These are phyloP conservation scores for Agapanthus africanus DNA, from an alignment of 106 monocot genomes.

Conservation along the genomic window DNA sequence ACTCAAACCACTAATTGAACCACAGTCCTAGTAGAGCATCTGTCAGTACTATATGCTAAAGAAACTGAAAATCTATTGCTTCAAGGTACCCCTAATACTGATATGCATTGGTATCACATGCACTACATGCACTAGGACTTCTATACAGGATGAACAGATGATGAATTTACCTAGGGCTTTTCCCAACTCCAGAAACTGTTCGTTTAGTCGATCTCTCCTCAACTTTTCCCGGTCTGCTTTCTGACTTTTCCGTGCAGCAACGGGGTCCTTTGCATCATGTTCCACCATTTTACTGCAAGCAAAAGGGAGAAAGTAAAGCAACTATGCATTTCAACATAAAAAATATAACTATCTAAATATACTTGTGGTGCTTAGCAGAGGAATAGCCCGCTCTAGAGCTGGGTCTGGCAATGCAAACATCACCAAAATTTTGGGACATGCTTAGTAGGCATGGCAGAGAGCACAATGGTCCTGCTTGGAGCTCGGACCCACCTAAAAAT, in stretches of 20 bases:
- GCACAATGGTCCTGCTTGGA: background rate
- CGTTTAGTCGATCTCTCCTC: slow-evolving; percentile 88
- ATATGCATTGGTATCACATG: background rate
- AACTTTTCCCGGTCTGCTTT: slow-evolving; percentile 96
- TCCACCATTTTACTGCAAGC: slow-evolving; percentile 41
- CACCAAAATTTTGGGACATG: background rate
- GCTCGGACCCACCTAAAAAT: background rate
- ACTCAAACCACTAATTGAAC: background rate
- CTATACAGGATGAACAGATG: background rate
- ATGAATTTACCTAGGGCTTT: slow-evolving; percentile 55
- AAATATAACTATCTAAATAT: background rate
- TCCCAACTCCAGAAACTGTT: slow-evolving; percentile 82
- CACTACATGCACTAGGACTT: background rate
- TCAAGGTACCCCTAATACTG: background rate
- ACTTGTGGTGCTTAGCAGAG: background rate
- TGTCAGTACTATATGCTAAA: background rate
- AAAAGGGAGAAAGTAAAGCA: slow-evolving; percentile 5
- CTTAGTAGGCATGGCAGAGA: background rate
- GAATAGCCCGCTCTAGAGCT: background rate
- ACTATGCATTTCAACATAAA: background rate
- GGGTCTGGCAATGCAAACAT: background rate
- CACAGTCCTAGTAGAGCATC: background rate
- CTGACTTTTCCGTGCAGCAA: slow-evolving; percentile 65
- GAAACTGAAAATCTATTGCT: background rate
- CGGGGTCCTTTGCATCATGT: slow-evolving; percentile 25